Base-by-base conservation (phyloP, 768 basidiomycete genomes). In the Boletus sensibilis region DNA sequence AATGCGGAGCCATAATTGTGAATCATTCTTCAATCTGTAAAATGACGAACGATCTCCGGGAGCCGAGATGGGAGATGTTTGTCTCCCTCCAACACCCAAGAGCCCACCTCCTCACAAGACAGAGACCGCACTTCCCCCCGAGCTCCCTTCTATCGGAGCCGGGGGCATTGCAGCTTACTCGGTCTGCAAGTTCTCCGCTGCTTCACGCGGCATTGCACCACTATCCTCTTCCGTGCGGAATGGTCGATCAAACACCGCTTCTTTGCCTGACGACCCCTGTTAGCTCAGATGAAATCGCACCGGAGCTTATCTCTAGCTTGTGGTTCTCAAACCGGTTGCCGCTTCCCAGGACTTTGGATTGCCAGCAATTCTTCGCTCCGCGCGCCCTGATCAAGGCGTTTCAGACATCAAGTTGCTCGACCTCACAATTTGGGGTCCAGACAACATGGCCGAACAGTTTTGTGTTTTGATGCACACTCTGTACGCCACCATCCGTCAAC, bases 391-490 rank as follows among this genome's bases (percentile, higher is more conserved):
- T 49, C 35, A 39, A 23, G 27, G 8, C 10, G 27, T 20, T 47
- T 31, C 49, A 33, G 14, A 57, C 34, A n/a, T 33, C 33, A 43
- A 38, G 16, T 29, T 29, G 8, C n/a, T 53, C 10, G 40, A 40
- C 18, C 67, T 83, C 13, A 81, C 83, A 16, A 35, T 42, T 60
- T 76, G 89, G 56, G 85, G 90, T 61, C 79, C 90, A 2, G 65
- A 79, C 21, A 83, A 87, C 53, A 65, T 96, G 34, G 92, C 92
- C 0, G 84, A 92, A 41, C 92, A 95, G 63, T 76, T 96, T 42
- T 85, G 87, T n/a, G 73, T 94, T 43, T 75, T 85, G 58, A 91
- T 95, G 68, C 83, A 79, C 53, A 73, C 78, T 37, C 75, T 86
- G 7, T 96, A 94, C 69, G 72, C 76, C 56, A 84, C 83, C 66